Conservation (phyloP, 192 early-diverging fungal species). For the Gaertneriomyces semiglobifer region DNA sequence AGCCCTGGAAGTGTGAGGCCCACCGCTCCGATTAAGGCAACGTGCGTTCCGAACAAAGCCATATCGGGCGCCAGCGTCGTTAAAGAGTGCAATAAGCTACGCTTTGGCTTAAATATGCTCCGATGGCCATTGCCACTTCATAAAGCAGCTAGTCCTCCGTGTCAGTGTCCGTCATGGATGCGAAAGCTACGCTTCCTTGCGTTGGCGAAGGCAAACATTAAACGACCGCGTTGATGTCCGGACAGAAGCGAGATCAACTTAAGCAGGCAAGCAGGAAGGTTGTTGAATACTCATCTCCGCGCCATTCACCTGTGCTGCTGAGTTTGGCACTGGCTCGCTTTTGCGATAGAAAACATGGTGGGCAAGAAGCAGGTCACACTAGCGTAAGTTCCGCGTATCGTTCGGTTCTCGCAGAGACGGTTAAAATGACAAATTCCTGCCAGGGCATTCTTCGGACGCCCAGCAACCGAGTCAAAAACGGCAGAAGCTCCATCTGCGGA, state of each 20-base stretch:
- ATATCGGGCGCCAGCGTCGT: background rate
- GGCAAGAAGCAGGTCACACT: conserved; percentile 21
- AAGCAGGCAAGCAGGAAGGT: too few relatives aligned
- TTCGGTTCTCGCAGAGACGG: background rate
- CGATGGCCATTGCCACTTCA: too few relatives aligned
- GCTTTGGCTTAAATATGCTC: background rate
- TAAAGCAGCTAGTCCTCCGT: too few relatives aligned
- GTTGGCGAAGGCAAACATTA: too few relatives aligned
- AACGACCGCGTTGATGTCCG: too few relatives aligned
- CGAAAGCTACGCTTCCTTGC: too few relatives aligned
- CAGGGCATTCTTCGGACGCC: conserved; percentile 12
- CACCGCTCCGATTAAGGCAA: background rate
- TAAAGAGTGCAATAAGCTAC: background rate
- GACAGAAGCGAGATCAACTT: too few relatives aligned
- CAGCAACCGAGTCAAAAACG: background rate
- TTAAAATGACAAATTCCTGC: background rate
- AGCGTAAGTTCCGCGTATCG: conserved; percentile 1
- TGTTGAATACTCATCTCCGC: background rate
- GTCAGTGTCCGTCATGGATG: too few relatives aligned
- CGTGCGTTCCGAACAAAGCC: background rate
- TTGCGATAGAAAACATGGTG: background rate
- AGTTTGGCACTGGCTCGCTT: background rate
- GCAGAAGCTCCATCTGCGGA: background rate
- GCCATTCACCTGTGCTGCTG: background rate
- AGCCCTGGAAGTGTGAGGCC: conserved; percentile 3